Evolutionary conservation across 768 basidiomycete genomes (phyloP).

Genomic region (Kwoniella sp.): DNA sequence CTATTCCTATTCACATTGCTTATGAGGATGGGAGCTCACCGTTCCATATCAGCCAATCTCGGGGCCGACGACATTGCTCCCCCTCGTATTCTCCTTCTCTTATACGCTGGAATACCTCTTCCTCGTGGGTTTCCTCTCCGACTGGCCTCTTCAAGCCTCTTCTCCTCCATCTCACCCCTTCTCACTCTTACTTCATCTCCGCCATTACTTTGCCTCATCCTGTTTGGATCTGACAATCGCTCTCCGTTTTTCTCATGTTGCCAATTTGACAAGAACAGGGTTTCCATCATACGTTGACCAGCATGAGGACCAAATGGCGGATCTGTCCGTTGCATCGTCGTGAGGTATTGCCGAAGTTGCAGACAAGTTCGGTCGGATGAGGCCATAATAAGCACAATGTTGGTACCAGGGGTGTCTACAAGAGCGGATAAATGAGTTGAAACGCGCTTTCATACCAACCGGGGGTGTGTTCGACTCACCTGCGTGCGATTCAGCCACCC

Average conservation of each 20-base stretch:
- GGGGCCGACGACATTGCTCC: constrained; percentile 33
- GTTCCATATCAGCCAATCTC: constrained; percentile 25
- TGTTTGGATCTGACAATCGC: constrained; percentile 30
- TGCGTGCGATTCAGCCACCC: constrained; percentile 37
- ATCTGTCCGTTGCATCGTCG: constrained; percentile 59
- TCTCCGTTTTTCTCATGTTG: constrained; percentile 48
- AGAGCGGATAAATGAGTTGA: background rate
- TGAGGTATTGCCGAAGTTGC: constrained; percentile 77
- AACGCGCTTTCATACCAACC: too few species aligned
- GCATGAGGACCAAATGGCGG: constrained; percentile 50
- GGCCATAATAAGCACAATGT: constrained; percentile 85
- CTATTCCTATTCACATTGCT: background rate
- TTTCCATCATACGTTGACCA: constrained; percentile 77
- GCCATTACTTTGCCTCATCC: constrained; percentile 19
- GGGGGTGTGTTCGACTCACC: too few species aligned
- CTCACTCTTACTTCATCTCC: constrained; percentile 35
- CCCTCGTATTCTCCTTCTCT: constrained; percentile 40
- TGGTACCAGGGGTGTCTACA: constrained; percentile 62
- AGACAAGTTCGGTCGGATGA: constrained; percentile 74
- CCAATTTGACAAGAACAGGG: constrained; percentile 59
- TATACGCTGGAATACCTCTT: constrained; percentile 38
- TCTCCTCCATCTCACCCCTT: constrained; percentile 40
- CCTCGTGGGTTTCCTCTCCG: constrained; percentile 19
- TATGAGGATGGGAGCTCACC: constrained; percentile 19
- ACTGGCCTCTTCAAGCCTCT: constrained; percentile 23